phyloP scores from a whole-genome alignment of 108 stramenopile genomes.

The Conticribra guillardii region DNA sequence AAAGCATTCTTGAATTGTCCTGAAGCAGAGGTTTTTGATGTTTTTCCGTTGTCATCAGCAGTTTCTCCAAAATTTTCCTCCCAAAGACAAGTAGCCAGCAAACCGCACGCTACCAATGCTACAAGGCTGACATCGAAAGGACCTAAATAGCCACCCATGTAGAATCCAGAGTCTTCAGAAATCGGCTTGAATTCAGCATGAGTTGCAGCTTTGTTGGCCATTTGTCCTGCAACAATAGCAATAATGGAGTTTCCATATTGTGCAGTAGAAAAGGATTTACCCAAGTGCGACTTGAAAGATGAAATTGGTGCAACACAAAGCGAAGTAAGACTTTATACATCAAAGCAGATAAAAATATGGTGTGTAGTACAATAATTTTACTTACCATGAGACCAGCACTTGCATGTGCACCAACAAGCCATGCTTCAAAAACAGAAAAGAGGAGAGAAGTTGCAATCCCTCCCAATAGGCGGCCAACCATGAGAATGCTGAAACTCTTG shows the following conservation, averaged over 20 bases:
- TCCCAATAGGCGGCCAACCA: conserved; percentile 91
- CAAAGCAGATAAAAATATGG: background rate
- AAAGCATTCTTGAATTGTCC: conserved; percentile 64
- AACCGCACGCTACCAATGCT: conserved; percentile 76
- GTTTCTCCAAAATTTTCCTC: conserved; percentile 94
- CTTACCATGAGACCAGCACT: conserved; percentile 66
- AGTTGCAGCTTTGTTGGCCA: conserved; percentile 80
- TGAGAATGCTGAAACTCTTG: conserved; percentile 79
- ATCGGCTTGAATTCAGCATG: conserved; percentile 41
- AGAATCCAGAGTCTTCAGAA: conserved; percentile 50
- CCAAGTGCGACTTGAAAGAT: conserved; percentile 54
- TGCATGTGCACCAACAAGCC: conserved; percentile 89
- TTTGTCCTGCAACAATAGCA: conserved; percentile 94
- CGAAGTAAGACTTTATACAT: background rate
- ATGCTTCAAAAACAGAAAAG: conserved; percentile 94
- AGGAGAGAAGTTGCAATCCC: conserved; percentile 91
- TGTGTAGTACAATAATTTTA: background rate
- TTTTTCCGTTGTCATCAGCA: conserved; percentile 35
- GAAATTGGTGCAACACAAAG: background rate
- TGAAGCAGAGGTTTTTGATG: conserved; percentile 19
- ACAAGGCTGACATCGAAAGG: conserved; percentile 94
- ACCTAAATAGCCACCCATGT: conserved; percentile 86
- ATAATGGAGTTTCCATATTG: conserved; percentile 91
- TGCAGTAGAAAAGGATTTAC: conserved; percentile 89
- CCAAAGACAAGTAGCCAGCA: conserved; percentile 81